Evolutionary conservation across 1,284 basidiomycete species (phyloP).

Genomic region (Cryptococcus sp.): DNA sequence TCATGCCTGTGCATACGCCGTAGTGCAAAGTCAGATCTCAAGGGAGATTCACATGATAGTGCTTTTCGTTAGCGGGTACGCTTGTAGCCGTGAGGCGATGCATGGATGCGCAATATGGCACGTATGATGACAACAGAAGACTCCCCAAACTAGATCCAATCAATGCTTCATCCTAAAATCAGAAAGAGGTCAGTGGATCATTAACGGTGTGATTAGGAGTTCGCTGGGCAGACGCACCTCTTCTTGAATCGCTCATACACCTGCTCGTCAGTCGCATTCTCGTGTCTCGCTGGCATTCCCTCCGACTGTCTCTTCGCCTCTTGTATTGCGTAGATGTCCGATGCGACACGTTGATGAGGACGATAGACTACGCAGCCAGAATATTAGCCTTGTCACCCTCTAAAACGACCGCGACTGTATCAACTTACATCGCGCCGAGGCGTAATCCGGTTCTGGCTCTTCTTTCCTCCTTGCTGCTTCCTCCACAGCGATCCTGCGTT

Average conservation of each 20-base stretch:
- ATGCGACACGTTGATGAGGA: conserved; percentile 72
- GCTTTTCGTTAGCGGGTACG: too few relatives aligned
- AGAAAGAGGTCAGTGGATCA: neutral
- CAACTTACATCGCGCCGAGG: conserved; percentile 75
- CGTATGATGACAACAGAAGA: too few relatives aligned
- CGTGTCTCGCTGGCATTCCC: conserved; percentile 59
- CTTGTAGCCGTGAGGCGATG: too few relatives aligned
- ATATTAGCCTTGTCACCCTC: neutral
- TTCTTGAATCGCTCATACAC: conserved; percentile 62
- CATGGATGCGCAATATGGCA: too few relatives aligned
- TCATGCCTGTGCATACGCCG: too few relatives aligned
- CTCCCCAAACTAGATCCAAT: neutral
- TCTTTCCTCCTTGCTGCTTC: conserved; percentile 50
- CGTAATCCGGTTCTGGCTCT: conserved; percentile 65
- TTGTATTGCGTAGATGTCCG: conserved; percentile 79
- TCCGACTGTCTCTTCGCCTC: conserved; percentile 81
- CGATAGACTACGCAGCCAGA: conserved; percentile 68
- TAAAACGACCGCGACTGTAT: neutral
- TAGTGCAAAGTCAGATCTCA: too few relatives aligned
- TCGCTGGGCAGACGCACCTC: conserved; percentile 29
- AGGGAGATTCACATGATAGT: too few relatives aligned
- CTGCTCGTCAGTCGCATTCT: conserved; percentile 87
- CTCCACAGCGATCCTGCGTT: conserved; percentile 55
- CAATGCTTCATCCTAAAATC: conserved; percentile 14
- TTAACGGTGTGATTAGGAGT: neutral